Evolutionary conservation across 73 alveolate genomes (phyloP), one percentile per base, ranked within the genome.

Genomic region (Uronychia binucleata): DNA sequence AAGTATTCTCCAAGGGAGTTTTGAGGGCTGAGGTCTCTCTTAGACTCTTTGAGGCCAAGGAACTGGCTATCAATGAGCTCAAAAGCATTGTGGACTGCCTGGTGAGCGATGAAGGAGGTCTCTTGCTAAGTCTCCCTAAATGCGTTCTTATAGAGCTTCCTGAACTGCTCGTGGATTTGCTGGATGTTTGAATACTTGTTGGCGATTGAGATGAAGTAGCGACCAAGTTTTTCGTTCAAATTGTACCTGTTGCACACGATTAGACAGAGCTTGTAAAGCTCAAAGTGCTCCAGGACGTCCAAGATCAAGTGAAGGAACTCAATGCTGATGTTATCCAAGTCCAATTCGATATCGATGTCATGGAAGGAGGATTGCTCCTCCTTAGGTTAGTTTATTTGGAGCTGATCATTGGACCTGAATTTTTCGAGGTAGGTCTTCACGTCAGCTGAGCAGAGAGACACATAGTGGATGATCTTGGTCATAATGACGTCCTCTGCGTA

Each of bases 231-330:
- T 32, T 93, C 95, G n/a, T 89, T 92, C 59, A 96, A 76, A 59
- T 94, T 88, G 74, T 96, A 96, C 75, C 99, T 82, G 79, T 96
- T 96, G 91, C 99, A 96, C 83, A 96, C 94, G 79, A 96, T 92
- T 83, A 96, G 88, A 59, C 98, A 95, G 25, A 96, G 89, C 83
- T 93, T 94, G 81, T 83, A 94, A 85, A 91, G 79, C 79, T 95
- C 96, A 90, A 90, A 96, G 78, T 94, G 80, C 78, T 96, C 99
- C 26, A 96, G 90, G 26, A 95, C 94, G 85, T 96, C 99, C 31
- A 96, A 83, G 0, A 96, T 86, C 75, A 94, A 84, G 28, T 94
- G 81, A 30, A 96, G 91, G 80, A 94, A 87, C 11, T 91, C 93
- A 30, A 83, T 78, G 75, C 90, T 96, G 13, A 96, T 93, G 34